phyloP scores from a whole-genome alignment of 2,329 filamentous ascomycete species.

The Bimuria novae-zelandiae region DNA sequence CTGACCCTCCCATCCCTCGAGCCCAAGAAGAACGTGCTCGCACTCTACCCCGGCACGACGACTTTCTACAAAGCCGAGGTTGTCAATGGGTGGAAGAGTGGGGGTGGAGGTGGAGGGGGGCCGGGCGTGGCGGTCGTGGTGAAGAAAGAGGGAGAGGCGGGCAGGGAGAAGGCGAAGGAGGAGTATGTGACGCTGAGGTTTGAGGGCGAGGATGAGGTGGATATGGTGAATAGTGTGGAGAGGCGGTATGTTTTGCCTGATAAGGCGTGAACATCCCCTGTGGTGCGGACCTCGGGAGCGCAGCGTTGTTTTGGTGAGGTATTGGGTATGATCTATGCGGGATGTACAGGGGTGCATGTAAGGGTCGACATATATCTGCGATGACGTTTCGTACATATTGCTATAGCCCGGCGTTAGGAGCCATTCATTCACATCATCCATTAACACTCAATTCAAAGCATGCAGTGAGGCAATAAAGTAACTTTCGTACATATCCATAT shows the following conservation, averaged over 20 bases:
- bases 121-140: constrained; percentile 42
- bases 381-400: neutral
- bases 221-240: constrained; percentile 54
- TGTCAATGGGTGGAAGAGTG: constrained; percentile 46
- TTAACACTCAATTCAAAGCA: no score
- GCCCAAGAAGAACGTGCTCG: constrained; percentile 52
- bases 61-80: constrained; percentile 60
- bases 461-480: no score
- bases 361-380: neutral
- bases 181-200: constrained; percentile 52
- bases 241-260: constrained; percentile 55
- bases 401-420: neutral
- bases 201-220: constrained; percentile 54
- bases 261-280: no score
- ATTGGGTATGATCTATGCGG: neutral
- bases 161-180: constrained; percentile 51
- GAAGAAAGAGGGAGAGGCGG: constrained; percentile 43
- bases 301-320: neutral
- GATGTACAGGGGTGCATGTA: neutral
- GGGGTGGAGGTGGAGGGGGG: constrained; percentile 44
- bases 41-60: constrained; percentile 58
- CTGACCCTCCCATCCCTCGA: constrained; percentile 48
- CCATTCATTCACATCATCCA: neutral
- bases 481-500: constrained; percentile 25
- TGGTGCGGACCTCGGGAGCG: neutral